A percentile compares a stretch with the other conserved stretches of the same genome.
Conservation (phyloP, 495 filamentous ascomycete genomes). For the Daldinia vernicosa region DNA sequence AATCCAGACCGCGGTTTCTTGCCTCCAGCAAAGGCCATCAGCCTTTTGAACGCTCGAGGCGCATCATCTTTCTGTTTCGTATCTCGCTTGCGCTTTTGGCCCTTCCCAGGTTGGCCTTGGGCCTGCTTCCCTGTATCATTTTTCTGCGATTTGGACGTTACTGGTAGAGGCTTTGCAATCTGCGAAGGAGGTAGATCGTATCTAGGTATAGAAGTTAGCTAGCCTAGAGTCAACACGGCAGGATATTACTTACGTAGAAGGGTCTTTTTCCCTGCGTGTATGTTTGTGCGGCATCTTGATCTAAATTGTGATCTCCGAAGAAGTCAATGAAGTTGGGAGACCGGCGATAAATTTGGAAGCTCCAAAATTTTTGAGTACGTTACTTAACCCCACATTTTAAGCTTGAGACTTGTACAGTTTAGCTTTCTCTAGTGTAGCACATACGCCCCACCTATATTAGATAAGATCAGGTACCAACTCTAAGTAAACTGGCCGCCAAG, state of each 20-base stretch:
- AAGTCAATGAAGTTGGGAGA: not conserved
- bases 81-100: constrained; percentile 60
- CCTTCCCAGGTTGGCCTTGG: constrained; percentile 44
- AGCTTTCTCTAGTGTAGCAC: not conserved
- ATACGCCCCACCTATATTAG: not conserved
- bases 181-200: constrained; percentile 80
- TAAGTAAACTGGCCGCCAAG: not conserved
- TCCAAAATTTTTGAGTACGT: constrained; percentile 16
- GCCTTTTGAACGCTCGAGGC: constrained; percentile 81
- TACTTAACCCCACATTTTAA: constrained; percentile 15
- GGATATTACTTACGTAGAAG: constrained; percentile 48
- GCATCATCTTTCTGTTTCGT: constrained; percentile 73
- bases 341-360: not conserved
- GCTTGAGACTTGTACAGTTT: not conserved
- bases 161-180: constrained; percentile 74
- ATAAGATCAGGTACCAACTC: not conserved
- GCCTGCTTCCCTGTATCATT: constrained; percentile 40
- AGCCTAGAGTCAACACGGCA: constrained; percentile 23
- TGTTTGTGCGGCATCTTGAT: constrained; percentile 87
- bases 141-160: constrained; percentile 50
- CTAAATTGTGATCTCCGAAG: not conserved
- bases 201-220: constrained; percentile 52
- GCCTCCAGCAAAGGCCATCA: constrained; percentile 75
- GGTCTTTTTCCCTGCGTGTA: constrained; percentile 66
- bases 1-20: constrained; percentile 68